Evolutionary conservation across 169 alveolate genomes (phyloP), one percentile per base, ranked within the genome.

Genomic region (Perkinsus olseni): DNA sequence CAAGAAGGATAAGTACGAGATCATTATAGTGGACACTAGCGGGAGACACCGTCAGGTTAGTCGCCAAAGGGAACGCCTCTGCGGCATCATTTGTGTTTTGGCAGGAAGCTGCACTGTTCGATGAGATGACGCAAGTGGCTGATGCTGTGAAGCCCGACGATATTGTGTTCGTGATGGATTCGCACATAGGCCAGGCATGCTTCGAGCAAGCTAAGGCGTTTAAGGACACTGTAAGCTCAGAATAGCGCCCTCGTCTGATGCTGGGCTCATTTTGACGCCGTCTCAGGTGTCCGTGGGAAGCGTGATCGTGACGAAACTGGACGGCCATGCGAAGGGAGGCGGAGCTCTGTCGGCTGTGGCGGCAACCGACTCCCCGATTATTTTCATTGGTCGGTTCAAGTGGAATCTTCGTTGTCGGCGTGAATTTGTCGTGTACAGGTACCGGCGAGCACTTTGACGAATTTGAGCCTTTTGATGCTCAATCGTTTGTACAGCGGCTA

Each of bases 321-420:
- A 99, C 95, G 99, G 99, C 50, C 99, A 99, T 93, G 99, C 99
- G 0, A 99, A 98, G 95, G 99, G 99, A n/a, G 99, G 99, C n/a
- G 99, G 99, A 24, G 99, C 99, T 0, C 96, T 99, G 28, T 98
- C 99, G 1, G 99, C 99, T 93, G 97, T 99, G 96, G 96, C 99
- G 95, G 97, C 99, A 96, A 96, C 99, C 93, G 97, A 97, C 94
- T 96, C 99, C 96, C 98, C 99, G 0, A 97, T 98, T 37, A 96
- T 97, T 38, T 98, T 97, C 94, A 96, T 98, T 82, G 82, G 82
- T 62, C 1, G 82, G 82, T 62, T 28, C 24, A 45, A 45, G 62
- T 10, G 62, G 62, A 45, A 95, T 97, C 45, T 94, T 96, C 24
- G 96, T 96, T 92, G 94, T 97, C n/a, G n/a, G n/a, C n/a, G n/a